Evolutionary conservation across 83 land plant genomes (phyloP).

Genomic region (Diphasiastrum complanatum): DNA sequence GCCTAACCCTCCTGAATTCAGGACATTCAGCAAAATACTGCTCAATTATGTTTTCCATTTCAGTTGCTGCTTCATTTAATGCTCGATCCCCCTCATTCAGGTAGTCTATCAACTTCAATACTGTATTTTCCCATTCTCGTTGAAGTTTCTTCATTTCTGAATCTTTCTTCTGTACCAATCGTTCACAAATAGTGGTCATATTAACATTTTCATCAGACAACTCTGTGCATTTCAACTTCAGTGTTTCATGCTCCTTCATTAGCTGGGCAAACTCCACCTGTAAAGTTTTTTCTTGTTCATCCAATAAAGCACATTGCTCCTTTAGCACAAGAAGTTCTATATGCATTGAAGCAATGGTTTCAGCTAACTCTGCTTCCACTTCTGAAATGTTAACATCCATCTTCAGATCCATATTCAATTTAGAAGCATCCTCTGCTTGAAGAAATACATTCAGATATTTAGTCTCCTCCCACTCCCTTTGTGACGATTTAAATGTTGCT

Average conservation of each 20-base stretch:
- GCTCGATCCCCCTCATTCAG: constrained; percentile 15
- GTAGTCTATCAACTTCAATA: background rate
- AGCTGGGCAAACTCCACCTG: background rate
- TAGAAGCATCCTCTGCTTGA: background rate
- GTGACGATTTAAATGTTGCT: background rate
- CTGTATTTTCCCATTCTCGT: background rate
- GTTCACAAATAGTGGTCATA: too few relatives aligned
- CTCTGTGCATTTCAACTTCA: too few relatives aligned
- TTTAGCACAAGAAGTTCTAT: background rate
- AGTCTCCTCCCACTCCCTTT: constrained; percentile 7
- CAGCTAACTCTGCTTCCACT: constrained; percentile 13
- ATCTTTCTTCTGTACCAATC: constrained; percentile 3
- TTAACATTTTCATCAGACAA: too few relatives aligned
- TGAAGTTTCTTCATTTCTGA: background rate
- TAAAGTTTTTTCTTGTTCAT: background rate
- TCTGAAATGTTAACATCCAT: constrained; percentile 4
- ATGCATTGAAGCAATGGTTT: constrained; percentile 1
- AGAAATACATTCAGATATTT: background rate
- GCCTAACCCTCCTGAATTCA: background rate
- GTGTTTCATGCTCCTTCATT: background rate
- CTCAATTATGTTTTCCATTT: constrained; percentile 9
- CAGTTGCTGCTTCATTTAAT: constrained; percentile 2
- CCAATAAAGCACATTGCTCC: too few relatives aligned
- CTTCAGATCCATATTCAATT: background rate
- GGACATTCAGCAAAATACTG: background rate